Conservation (phyloP, 306 rosid genomes). For the Glycine tomentella region DNA sequence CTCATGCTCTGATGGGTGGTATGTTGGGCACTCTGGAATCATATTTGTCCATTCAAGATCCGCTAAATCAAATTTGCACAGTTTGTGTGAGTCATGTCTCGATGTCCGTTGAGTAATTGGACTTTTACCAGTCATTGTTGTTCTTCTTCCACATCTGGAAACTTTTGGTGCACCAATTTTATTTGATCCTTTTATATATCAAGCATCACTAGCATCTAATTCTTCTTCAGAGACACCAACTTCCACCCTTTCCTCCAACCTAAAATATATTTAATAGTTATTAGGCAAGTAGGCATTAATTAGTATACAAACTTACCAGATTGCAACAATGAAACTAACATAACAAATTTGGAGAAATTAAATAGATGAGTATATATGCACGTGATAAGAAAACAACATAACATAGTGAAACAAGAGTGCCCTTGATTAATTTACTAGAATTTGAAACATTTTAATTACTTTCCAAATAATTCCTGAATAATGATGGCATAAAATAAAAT, state of each 20-base stretch:
- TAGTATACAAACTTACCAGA: background rate
- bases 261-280: background rate
- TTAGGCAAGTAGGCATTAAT: background rate
- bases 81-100: background rate
- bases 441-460: constrained; percentile 1
- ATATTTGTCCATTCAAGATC: constrained; percentile 46
- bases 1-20: constrained; percentile 50
- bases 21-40: constrained; percentile 51
- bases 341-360: constrained; percentile 13
- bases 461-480: background rate
- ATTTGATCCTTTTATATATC: background rate
- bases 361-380: background rate
- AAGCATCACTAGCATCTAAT: background rate
- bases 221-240: background rate
- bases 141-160: constrained; percentile 1
- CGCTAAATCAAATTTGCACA: constrained; percentile 16
- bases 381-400: no score
- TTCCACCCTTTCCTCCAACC: constrained; percentile 28
- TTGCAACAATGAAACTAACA: constrained; percentile 11
- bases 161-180: constrained; percentile 34
- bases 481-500: background rate
- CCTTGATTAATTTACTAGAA: background rate
- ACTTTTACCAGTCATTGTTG: background rate
- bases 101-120: background rate
- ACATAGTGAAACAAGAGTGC: background rate